phyloP scores from a whole-genome alignment of 1,139 yeast genomes.

The Candida sp. region DNA sequence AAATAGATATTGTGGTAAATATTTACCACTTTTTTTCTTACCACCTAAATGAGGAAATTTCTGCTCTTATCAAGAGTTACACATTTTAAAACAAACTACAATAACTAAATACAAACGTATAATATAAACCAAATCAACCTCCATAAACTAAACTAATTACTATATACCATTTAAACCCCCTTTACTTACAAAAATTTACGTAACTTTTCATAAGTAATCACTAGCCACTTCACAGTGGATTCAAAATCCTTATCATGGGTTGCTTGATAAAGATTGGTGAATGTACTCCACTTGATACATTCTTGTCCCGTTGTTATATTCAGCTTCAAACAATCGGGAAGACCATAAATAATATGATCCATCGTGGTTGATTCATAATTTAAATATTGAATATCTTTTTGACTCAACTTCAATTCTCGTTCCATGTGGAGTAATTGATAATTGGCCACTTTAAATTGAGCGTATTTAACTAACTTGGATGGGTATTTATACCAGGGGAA shows the following conservation, averaged over 20 bases:
- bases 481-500: constrained; percentile 69
- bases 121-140: background rate
- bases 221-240: constrained; percentile 24
- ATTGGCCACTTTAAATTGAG: constrained; percentile 55
- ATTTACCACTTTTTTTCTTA: background rate
- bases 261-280: constrained; percentile 23
- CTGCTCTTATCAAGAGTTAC: too few species aligned
- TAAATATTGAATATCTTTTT: constrained; percentile 22
- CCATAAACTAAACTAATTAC: background rate
- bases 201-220: constrained; percentile 25
- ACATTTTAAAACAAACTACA: background rate
- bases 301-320: constrained; percentile 4
- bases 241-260: constrained; percentile 22
- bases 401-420: constrained; percentile 19
- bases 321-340: constrained; percentile 4
- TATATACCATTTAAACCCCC: background rate
- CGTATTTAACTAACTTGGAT: constrained; percentile 55
- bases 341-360: constrained; percentile 16
- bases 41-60: too few species aligned
- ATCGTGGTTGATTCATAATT: constrained; percentile 12
- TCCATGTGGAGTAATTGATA: constrained; percentile 53
- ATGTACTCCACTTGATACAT: constrained; percentile 14
- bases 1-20: background rate
- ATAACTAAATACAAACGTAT: background rate
- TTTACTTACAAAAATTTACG: background rate